Base-by-base conservation (phyloP, 345 rosid genomes). In the Garcia nutans region DNA sequence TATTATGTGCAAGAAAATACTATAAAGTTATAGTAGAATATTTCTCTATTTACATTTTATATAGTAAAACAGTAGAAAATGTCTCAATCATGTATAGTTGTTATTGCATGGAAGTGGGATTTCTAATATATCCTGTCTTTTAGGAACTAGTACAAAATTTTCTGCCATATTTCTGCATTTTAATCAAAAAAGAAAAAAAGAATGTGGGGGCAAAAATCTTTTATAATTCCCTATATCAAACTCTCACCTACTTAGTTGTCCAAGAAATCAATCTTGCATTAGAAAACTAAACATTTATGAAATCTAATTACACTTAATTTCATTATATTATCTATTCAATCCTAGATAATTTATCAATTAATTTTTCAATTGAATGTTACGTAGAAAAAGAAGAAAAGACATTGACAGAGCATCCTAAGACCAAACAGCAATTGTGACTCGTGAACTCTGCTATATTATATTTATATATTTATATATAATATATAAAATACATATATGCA, bases 341-440 rank as follows among this genome's bases (percentile, higher is more conserved):
- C 50, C 1, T 47, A 47, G 50, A 1, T 9, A 47, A 47, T 37
- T 6, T 44, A 44, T 44, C 17, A 15, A 17, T 3, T 54, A 54
- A 54, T 19, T 17, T 50, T 16, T 1, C 19, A 17, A 15, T 1
- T 16, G 19, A 17, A 54, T 15, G 23, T 44, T 28, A 22, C 26
- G 17, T 6, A 66, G 62, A 23, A n/a, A 69, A 42, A 55, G 10
- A 42, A 37, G 57, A 65, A 73, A 61, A 23, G 55, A 20, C 70
- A 50, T 71, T 41, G 68, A 47, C 67, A 73, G 74, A 67, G 80
- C 72, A 65, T 57, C 76, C 72, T 67, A 72, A 65, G 74, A 63
- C 58, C 50, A 52, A 63, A 52, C 50, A 52, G 64, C 41, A 56
- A 84, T 77, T 86, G 89, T 84, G 86, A 56, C 87, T 79, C 87